Conservation (phyloP, 768 basidiomycete species). For the Mycena latifolia region DNA sequence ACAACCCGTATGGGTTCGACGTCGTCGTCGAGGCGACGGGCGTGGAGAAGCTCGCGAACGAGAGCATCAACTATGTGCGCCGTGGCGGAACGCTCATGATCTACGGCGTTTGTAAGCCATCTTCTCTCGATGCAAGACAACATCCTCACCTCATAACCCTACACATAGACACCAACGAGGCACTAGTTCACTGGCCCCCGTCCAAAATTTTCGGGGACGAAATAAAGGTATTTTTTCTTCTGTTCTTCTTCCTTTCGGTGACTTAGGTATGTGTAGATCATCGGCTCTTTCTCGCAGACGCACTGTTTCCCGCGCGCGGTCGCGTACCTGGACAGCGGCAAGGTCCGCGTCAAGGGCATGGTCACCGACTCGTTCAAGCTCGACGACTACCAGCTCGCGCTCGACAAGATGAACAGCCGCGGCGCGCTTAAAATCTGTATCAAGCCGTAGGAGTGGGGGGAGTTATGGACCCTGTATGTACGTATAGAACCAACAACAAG, state of each 20-base stretch:
- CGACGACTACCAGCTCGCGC: conserved; percentile 65
- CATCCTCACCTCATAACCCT: too few relatives aligned
- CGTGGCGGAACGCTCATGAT: conserved; percentile 88
- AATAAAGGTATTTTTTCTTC: too few relatives aligned
- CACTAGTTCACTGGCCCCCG: conserved; percentile 88
- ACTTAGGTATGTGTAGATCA: too few relatives aligned
- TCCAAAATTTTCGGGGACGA: conserved; percentile 74
- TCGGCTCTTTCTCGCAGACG: conserved; percentile 92
- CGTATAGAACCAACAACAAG: not conserved
- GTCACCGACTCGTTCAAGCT: conserved; percentile 58
- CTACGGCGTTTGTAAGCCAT: conserved; percentile 93
- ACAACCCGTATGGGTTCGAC: conserved; percentile 82
- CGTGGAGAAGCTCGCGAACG: conserved; percentile 88
- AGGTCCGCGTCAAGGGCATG: conserved; percentile 83
- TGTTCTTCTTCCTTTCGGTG: too few relatives aligned
- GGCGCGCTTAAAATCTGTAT: conserved; percentile 62
- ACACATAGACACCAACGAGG: too few relatives aligned
- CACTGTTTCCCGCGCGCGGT: conserved; percentile 95
- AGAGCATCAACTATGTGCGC: conserved; percentile 90
- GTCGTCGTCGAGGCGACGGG: conserved; percentile 78
- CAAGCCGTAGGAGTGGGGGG: conserved; percentile 54
- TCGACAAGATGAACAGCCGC: conserved; percentile 66
- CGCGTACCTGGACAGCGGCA: conserved; percentile 89
- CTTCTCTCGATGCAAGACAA: too few relatives aligned
- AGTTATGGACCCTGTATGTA: conserved; percentile 1